Evolutionary conservation across 2,329 filamentous ascomycete species (phyloP).

Genomic region (Beauveria pseudobassiana): DNA sequence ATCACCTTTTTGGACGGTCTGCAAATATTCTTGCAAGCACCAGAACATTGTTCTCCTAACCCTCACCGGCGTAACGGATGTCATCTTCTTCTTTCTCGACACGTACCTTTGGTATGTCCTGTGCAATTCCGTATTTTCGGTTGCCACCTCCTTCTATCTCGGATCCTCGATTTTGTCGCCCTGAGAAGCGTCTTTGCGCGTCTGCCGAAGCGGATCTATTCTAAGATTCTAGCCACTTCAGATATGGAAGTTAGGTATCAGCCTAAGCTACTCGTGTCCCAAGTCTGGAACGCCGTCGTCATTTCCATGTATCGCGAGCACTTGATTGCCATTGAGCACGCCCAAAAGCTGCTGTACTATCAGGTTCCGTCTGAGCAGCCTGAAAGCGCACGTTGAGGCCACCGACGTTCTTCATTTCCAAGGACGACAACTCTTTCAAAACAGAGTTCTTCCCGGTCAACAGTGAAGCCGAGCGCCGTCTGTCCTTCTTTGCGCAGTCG

Average conservation of each 20-base stretch:
- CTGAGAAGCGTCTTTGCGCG: slow-evolving; percentile 98
- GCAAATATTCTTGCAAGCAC: slow-evolving; percentile 60
- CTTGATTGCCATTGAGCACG: slow-evolving; percentile 92
- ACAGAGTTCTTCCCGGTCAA: slow-evolving; percentile 94
- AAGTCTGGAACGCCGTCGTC: slow-evolving; percentile 98
- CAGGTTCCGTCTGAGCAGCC: slow-evolving; percentile 98
- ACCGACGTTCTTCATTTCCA: slow-evolving; percentile 97
- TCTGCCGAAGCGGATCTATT: slow-evolving; percentile 97
- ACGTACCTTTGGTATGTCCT: slow-evolving; percentile 98
- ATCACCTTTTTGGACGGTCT: slow-evolving; percentile 47
- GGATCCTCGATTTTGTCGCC: slow-evolving; percentile 97
- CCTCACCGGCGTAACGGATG: slow-evolving; percentile 75
- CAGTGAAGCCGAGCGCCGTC: slow-evolving; percentile 94
- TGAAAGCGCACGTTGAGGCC: slow-evolving; percentile 89
- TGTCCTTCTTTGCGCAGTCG: slow-evolving; percentile 98
- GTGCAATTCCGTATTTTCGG: slow-evolving; percentile 86
- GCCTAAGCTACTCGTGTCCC: slow-evolving; percentile 95
- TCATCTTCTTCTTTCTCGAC: slow-evolving; percentile 97
- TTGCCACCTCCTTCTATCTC: slow-evolving; percentile 93
- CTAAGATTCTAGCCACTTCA: slow-evolving; percentile 92
- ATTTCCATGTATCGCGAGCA: slow-evolving; percentile 99
- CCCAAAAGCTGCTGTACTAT: slow-evolving; percentile 96
- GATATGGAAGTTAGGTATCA: slow-evolving; percentile 99
- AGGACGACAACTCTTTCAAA: slow-evolving; percentile 99
- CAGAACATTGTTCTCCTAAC: slow-evolving; percentile 79